Percentiles rank a stretch among this genome's conserved stretches.
phyloP scores from a whole-genome alignment of 352 stramenopile species.

The Pythium brassicae region DNA sequence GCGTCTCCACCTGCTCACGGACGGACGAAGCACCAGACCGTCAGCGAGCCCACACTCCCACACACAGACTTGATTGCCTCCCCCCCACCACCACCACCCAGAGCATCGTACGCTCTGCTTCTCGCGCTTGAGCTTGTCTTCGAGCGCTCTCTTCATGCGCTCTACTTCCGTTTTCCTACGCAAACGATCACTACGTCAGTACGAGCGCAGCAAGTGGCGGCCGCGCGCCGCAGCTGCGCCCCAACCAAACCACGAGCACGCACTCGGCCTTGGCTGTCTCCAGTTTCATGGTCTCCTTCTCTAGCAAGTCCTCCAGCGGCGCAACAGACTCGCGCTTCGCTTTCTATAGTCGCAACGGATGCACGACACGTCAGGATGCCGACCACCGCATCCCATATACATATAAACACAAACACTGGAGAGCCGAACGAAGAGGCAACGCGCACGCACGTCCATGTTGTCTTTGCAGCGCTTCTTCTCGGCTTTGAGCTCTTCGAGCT shows the following conservation, averaged over 20 bases:
- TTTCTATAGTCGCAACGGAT: conserved; percentile 23
- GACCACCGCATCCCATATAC: too few relatives aligned
- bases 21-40: not conserved
- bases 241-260: not conserved
- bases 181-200: not conserved
- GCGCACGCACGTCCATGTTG: conserved; percentile 46
- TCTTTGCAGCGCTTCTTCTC: conserved; percentile 70
- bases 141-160: conserved; percentile 36
- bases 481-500: conserved; percentile 63
- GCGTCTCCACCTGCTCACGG: conserved; percentile 44
- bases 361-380: not conserved
- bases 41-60: not conserved
- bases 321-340: conserved; percentile 61
- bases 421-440: not conserved
- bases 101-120: conserved; percentile 35
- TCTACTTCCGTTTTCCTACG: conserved; percentile 51
- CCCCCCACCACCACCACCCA: too few relatives aligned
- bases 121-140: conserved; percentile 65
- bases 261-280: conserved; percentile 60
- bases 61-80: too few relatives aligned
- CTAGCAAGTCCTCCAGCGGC: conserved; percentile 58
- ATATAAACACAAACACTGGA: not conserved
- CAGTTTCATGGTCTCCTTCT: conserved; percentile 66
- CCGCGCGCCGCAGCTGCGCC: too few relatives aligned
- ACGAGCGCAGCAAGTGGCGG: too few relatives aligned